Conservation (phyloP, 441 rosid genomes). For the Breynia disticha region DNA sequence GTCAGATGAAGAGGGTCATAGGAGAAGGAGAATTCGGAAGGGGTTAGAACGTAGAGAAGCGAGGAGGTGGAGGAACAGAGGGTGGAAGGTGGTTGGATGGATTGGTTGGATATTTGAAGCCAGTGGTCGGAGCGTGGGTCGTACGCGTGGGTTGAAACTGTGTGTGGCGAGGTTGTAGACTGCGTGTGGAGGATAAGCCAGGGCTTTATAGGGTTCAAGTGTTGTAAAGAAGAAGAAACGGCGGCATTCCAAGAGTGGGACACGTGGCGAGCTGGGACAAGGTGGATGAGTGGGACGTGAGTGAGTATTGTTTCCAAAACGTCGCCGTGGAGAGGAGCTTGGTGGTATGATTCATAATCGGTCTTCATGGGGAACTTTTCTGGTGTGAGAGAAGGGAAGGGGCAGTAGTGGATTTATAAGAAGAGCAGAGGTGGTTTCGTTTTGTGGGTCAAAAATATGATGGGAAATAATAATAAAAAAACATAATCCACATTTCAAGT, state of each 20-base stretch:
- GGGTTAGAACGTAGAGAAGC: conserved; percentile 52
- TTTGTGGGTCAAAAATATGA: no score
- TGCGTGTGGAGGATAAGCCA: conserved; percentile 65
- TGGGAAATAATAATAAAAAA: no score
- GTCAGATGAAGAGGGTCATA: conserved; percentile 50
- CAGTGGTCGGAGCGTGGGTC: conserved; percentile 58
- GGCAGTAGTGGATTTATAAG: no score
- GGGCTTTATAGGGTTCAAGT: conserved; percentile 32
- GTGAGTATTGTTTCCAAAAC: conserved; percentile 38
- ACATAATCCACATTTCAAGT: no score
- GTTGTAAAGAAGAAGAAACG: conserved; percentile 54
- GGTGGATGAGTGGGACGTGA: conserved; percentile 47
- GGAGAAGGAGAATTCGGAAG: conserved; percentile 51
- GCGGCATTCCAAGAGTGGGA: conserved; percentile 57
- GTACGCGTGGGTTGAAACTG: conserved; percentile 34
- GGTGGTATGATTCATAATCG: no score
- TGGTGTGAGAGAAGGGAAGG: no score
- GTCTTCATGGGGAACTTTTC: no score
- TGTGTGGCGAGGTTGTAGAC: conserved; percentile 26
- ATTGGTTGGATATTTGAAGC: conserved; percentile 26
- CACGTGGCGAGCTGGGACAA: conserved; percentile 44
- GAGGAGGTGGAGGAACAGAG: conserved; percentile 52
- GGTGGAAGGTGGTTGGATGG: conserved; percentile 15
- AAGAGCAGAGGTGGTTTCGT: no score
- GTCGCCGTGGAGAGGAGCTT: conserved; percentile 38